Evolutionary conservation across 805 yeast genomes (phyloP).

Genomic region (Tetrapisispora pingtungensis): DNA sequence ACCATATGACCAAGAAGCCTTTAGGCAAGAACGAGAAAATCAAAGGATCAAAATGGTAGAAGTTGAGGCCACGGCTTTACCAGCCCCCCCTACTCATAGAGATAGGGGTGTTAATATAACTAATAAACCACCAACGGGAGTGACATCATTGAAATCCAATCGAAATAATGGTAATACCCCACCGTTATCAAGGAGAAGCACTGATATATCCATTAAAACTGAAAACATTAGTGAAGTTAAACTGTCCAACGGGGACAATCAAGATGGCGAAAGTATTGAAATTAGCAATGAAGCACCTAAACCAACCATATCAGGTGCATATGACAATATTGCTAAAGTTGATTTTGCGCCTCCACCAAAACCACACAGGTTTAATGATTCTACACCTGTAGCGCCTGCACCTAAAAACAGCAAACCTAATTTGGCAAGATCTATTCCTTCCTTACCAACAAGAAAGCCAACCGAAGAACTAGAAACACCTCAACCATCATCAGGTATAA

Average conservation of each 20-base stretch:
- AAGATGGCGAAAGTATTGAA: not conserved
- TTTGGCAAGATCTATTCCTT: slow-evolving; percentile 20
- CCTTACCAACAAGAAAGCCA: slow-evolving; percentile 16
- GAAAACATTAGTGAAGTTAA: not conserved
- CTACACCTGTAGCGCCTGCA: not conserved
- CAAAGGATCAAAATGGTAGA: slow-evolving; percentile 6
- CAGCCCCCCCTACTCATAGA: slow-evolving; percentile 27
- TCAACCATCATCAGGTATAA: not conserved
- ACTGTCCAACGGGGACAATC: not conserved
- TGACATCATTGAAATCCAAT: not conserved
- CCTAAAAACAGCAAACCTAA: too few species aligned
- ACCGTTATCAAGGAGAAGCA: not conserved
- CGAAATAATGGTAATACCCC: not conserved
- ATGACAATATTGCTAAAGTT: slow-evolving; percentile 25
- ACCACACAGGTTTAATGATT: slow-evolving; percentile 18
- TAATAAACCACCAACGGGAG: not conserved
- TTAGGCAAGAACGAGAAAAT: slow-evolving; percentile 8
- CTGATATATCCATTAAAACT: not conserved
- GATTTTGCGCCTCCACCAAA: slow-evolving; percentile 36
- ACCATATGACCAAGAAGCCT: slow-evolving; percentile 13
- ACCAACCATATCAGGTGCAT: slow-evolving; percentile 29
- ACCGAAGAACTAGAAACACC: not conserved
- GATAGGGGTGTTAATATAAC: slow-evolving; percentile 9
- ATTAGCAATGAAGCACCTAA: slow-evolving; percentile 9
- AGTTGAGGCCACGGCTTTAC: slow-evolving; percentile 13